Conservation (phyloP, 208 protist species). For the Acanthamoeba quina region DNA sequence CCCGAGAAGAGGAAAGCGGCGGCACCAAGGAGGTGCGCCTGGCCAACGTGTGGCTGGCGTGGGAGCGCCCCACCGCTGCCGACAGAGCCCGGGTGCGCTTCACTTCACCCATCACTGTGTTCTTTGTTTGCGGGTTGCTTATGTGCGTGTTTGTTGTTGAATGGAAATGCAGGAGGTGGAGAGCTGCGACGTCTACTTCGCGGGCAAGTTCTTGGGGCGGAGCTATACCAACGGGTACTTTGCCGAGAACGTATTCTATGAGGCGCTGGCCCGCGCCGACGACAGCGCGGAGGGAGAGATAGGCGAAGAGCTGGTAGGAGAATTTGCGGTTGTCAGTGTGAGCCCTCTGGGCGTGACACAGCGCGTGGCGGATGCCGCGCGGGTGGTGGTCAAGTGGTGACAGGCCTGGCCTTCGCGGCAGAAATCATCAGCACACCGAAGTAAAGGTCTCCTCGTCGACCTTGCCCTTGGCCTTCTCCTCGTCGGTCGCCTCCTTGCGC, state of each 20-base stretch:
- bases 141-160: neutral
- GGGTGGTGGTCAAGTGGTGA: conserved; percentile 1
- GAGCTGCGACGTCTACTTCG: conserved; percentile 61
- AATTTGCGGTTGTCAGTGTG: neutral
- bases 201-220: neutral
- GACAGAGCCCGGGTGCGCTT: neutral
- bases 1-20: neutral
- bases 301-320: neutral
- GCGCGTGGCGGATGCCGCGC: neutral
- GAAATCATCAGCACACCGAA: neutral
- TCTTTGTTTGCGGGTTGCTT: neutral
- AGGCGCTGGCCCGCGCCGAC: neutral
- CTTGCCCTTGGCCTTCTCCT: conserved; percentile 48
- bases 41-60: conserved; percentile 7
- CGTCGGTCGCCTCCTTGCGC: neutral
- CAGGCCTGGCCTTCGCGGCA: neutral
- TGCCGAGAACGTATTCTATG: neutral
- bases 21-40: neutral
- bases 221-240: conserved; percentile 1
- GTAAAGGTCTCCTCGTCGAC: conserved; percentile 34
- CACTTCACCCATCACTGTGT: neutral
- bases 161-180: neutral
- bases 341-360: conserved; percentile 26
- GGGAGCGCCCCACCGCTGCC: neutral
- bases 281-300: neutral